Conservation (phyloP, 2,329 filamentous ascomycete genomes). For the Fusarium robinianum region DNA sequence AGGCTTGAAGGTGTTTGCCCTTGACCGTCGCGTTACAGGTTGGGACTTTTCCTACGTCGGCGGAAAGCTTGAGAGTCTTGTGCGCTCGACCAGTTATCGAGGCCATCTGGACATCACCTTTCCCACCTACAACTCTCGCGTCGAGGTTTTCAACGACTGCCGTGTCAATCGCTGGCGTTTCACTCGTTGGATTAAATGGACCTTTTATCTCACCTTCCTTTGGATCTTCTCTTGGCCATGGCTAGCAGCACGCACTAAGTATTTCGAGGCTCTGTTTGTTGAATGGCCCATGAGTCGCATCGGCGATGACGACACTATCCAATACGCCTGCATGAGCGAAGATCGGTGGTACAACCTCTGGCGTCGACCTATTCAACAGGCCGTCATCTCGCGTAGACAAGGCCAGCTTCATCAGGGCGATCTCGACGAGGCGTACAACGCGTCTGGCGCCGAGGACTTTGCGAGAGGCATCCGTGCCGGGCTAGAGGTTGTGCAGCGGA, state of each 20-base stretch:
- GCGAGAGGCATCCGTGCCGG: conserved; percentile 54
- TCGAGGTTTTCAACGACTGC: conserved; percentile 68
- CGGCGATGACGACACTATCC: conserved; percentile 42
- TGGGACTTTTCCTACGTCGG: conserved; percentile 62
- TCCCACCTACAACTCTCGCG: conserved; percentile 57
- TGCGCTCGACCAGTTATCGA: conserved; percentile 69
- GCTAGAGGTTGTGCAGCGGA: conserved; percentile 55
- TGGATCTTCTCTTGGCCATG: conserved; percentile 74
- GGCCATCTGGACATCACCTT: conserved; percentile 64
- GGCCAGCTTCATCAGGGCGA: conserved; percentile 62
- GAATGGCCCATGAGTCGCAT: conserved; percentile 55
- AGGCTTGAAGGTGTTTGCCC: conserved; percentile 59
- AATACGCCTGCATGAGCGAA: conserved; percentile 60
- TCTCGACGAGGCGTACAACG: conserved; percentile 47
- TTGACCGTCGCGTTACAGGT: conserved; percentile 59
- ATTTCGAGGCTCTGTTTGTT: conserved; percentile 65
- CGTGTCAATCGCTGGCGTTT: conserved; percentile 68
- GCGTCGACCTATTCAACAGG: conserved; percentile 61
- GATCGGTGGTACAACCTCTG: conserved; percentile 67
- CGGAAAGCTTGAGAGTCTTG: conserved; percentile 57
- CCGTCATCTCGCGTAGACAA: conserved; percentile 62
- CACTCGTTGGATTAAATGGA: conserved; percentile 63
- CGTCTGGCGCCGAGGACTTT: conserved; percentile 46
- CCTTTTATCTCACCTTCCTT: conserved; percentile 69
- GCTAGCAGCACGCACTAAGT: conserved; percentile 68